Evolutionary conservation across 805 yeast species (phyloP).

Genomic region (Wickerhamomyces bisporus): DNA sequence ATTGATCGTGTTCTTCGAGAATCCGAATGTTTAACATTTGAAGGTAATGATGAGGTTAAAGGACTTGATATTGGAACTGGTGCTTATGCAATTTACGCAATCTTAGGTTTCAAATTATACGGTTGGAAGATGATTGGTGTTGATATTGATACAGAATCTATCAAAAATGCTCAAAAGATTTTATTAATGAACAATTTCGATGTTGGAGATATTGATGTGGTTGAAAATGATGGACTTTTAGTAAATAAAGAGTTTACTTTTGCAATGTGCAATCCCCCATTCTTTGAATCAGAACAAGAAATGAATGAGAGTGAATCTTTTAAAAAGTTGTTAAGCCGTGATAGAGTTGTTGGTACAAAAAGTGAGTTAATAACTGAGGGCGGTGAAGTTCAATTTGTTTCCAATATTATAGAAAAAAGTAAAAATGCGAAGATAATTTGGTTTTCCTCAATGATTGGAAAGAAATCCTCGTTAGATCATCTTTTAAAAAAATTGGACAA

Average conservation of each 20-base stretch:
- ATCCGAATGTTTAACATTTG: slow-evolving; percentile 2
- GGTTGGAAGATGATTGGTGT: slow-evolving; percentile 33
- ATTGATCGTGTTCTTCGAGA: slow-evolving; percentile 8
- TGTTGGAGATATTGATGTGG: slow-evolving; percentile 5
- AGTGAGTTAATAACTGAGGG: slow-evolving; percentile 39
- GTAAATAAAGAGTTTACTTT: slow-evolving; percentile 17
- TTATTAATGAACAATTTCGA: slow-evolving; percentile 25
- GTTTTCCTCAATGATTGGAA: slow-evolving; percentile 38
- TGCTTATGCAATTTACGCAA: slow-evolving; percentile 41
- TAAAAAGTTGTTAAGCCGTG: slow-evolving; percentile 22
- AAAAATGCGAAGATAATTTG: slow-evolving; percentile 23
- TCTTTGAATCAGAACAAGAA: slow-evolving; percentile 35
- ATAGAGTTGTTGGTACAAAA: slow-evolving; percentile 26
- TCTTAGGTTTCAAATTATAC: slow-evolving; percentile 28
- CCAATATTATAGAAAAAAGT: slow-evolving; percentile 31
- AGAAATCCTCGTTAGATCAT: slow-evolving; percentile 13
- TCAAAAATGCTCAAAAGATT: slow-evolving; percentile 25
- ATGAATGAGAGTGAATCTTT: slow-evolving; percentile 16
- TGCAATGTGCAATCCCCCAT: slow-evolving; percentile 51
- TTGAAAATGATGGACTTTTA: slow-evolving; percentile 14
- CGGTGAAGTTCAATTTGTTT: slow-evolving; percentile 41
- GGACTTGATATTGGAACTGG: slow-evolving; percentile 50
- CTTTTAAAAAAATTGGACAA: slow-evolving; percentile 6
- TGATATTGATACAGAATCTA: slow-evolving; percentile 34
- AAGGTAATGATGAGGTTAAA: background rate